Percentiles rank a stretch among this genome's conserved stretches.
These are phyloP conservation scores for Nothophaeocryptopus gaeumannii DNA, from an alignment of 2,329 filamentous ascomycete species.

Conservation along the genomic window DNA sequence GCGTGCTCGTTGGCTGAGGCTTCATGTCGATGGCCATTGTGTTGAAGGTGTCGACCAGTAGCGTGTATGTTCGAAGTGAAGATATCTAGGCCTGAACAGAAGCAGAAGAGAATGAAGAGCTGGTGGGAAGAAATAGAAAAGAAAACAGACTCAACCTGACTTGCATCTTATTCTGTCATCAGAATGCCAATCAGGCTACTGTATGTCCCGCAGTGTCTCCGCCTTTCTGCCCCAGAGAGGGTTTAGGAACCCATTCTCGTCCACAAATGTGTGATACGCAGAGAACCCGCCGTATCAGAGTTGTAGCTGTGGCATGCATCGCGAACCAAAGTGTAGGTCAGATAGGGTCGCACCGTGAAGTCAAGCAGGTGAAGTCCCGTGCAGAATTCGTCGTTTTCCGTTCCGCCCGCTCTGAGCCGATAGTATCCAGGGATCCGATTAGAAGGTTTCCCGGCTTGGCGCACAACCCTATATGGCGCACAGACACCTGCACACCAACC, in stretches of 20 bases:
- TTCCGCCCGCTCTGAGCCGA: constrained; percentile 13
- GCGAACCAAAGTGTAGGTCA: background rate
- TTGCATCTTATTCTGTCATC: constrained; percentile 2
- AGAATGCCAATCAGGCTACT: constrained; percentile 5
- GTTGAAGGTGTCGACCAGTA: background rate
- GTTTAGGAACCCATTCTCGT: constrained; percentile 8
- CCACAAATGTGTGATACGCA: background rate
- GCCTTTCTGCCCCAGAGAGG: constrained; percentile 11
- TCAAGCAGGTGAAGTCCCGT: constrained; percentile 8
- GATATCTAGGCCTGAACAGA: background rate
- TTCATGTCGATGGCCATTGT: constrained; percentile 14
- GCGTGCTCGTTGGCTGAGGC: constrained; percentile 2
- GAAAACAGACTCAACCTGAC: constrained; percentile 2
- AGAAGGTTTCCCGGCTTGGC: too few species aligned
- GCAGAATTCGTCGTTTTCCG: constrained; percentile 2
- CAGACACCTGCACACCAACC: too few species aligned
- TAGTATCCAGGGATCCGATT: constrained; percentile 5
- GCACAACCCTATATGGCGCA: too few species aligned
- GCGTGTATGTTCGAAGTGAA: background rate
- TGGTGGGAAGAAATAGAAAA: constrained; percentile 4
- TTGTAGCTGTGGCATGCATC: constrained; percentile 3
- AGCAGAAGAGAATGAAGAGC: background rate
- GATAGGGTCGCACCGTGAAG: constrained; percentile 12
- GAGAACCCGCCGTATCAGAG: background rate
- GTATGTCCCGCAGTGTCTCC: constrained; percentile 1